Evolutionary conservation across 2,329 filamentous ascomycete genomes (phyloP).

Genomic region (Plectosphaerella plurivora): DNA sequence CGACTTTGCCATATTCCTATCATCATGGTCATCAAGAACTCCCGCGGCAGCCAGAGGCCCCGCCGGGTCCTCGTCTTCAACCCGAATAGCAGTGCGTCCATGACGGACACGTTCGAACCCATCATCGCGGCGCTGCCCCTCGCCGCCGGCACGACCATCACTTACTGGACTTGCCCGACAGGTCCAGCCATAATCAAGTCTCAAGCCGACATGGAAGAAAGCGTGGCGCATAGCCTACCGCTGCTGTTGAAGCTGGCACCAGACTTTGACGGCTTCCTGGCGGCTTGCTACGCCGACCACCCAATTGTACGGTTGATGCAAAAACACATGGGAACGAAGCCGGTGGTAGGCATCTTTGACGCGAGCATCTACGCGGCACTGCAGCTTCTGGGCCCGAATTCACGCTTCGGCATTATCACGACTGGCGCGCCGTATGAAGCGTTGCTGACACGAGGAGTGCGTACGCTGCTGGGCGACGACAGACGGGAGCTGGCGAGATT

Average conservation of each 20-base stretch:
- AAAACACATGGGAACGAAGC: conserved; percentile 5
- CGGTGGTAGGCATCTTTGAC: conserved; percentile 11
- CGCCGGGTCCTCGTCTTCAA: conserved; percentile 10
- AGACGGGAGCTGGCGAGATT: conserved; percentile 5
- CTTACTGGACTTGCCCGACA: conserved; percentile 11
- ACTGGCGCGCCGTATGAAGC: conserved; percentile 7
- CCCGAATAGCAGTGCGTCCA: conserved; percentile 7
- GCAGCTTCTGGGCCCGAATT: background rate
- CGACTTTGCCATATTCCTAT: too few species aligned
- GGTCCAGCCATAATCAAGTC: conserved; percentile 9
- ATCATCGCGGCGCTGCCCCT: conserved; percentile 5
- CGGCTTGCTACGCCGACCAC: conserved; percentile 11
- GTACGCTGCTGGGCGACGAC: conserved; percentile 1
- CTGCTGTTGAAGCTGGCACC: conserved; percentile 4
- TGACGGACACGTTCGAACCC: conserved; percentile 7
- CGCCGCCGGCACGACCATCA: conserved; percentile 1
- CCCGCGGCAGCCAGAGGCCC: too few species aligned
- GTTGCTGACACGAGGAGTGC: conserved; percentile 5
- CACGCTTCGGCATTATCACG: conserved; percentile 9
- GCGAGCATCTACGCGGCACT: conserved; percentile 9
- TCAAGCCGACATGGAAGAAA: conserved; percentile 9
- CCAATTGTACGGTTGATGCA: conserved; percentile 6
- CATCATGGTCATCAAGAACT: background rate
- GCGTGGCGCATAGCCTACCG: conserved; percentile 7
- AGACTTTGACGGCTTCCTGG: conserved; percentile 10